phyloP scores from a whole-genome alignment of 768 basidiomycete species.

The Boletus tomentosulus region DNA sequence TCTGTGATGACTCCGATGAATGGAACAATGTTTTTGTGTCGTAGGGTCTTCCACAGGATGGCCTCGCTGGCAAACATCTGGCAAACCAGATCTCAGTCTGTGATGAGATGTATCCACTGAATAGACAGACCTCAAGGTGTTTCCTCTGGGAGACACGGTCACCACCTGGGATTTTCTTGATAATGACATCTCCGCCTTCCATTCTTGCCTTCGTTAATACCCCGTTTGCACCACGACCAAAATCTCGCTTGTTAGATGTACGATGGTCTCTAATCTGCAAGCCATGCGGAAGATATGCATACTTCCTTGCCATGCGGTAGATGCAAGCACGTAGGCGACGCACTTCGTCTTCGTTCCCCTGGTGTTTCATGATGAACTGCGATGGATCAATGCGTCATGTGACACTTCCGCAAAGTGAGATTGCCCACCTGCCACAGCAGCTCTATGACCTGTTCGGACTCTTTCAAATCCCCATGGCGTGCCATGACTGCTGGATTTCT shows the following conservation, averaged over 20 bases:
- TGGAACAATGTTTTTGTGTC: constrained; percentile 25
- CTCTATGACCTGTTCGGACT: constrained; percentile 20
- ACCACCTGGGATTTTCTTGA: constrained; percentile 23
- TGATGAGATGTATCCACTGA: background rate
- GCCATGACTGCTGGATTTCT: background rate
- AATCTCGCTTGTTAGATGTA: background rate
- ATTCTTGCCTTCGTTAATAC: constrained; percentile 17
- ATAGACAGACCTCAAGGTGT: constrained; percentile 12
- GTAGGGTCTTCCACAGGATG: constrained; percentile 24
- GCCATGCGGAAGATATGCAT: constrained; percentile 17
- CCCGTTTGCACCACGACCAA: constrained; percentile 18
- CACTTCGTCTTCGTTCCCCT: background rate
- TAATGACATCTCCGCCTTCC: constrained; percentile 14
- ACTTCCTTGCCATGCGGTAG: constrained; percentile 30
- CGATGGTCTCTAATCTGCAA: constrained; percentile 10
- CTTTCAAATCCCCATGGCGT: background rate
- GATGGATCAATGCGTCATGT: background rate
- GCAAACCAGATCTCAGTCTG: background rate
- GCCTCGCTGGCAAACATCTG: constrained; percentile 26
- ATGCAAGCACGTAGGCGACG: constrained; percentile 18
- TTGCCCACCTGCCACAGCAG: constrained; percentile 19
- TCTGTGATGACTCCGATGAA: constrained; percentile 20
- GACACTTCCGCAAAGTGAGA: background rate
- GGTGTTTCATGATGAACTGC: constrained; percentile 12
- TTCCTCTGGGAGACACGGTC: background rate